Percentiles rank a stretch among this genome's conserved stretches.
Evolutionary conservation across 2,329 filamentous ascomycete genomes (phyloP).

Genomic region (Pseudogymnoascus pannorum): DNA sequence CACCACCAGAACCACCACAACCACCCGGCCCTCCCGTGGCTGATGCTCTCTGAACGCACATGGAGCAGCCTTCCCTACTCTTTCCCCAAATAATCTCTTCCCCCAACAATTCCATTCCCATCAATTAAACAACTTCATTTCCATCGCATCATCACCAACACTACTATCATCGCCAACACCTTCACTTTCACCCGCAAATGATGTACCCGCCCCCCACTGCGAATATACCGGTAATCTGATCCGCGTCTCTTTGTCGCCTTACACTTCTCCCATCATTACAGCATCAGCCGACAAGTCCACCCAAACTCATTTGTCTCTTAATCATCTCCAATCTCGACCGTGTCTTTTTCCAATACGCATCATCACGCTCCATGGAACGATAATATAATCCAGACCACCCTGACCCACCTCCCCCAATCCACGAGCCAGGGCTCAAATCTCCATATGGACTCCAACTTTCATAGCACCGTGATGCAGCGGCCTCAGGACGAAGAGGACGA

Average conservation of each 20-base stretch:
- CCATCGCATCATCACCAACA: neutral
- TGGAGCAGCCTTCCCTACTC: slow-evolving; percentile 6
- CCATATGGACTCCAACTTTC: slow-evolving; percentile 25
- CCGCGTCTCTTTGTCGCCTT: neutral
- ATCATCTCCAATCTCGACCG: neutral
- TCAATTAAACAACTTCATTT: neutral
- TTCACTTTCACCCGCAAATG: slow-evolving; percentile 2
- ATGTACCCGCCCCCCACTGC: neutral
- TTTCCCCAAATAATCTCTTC: neutral
- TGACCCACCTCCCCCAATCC: slow-evolving; percentile 8
- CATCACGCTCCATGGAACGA: slow-evolving; percentile 8
- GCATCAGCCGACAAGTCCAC: neutral
- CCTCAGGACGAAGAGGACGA: slow-evolving; percentile 19
- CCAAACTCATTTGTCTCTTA: neutral
- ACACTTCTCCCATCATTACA: neutral
- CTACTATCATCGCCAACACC: neutral
- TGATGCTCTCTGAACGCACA: slow-evolving; percentile 4
- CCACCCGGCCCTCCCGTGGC: slow-evolving; percentile 5
- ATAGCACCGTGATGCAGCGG: slow-evolving; percentile 27
- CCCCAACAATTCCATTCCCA: neutral
- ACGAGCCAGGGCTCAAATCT: slow-evolving; percentile 8
- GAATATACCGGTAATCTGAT: neutral
- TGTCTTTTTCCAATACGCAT: neutral
- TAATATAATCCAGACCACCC: slow-evolving; percentile 3
- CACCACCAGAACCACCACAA: neutral